These are phyloP conservation scores for Kwoniella europaea DNA, from an alignment of 768 basidiomycete genomes.

Conservation along the genomic window DNA sequence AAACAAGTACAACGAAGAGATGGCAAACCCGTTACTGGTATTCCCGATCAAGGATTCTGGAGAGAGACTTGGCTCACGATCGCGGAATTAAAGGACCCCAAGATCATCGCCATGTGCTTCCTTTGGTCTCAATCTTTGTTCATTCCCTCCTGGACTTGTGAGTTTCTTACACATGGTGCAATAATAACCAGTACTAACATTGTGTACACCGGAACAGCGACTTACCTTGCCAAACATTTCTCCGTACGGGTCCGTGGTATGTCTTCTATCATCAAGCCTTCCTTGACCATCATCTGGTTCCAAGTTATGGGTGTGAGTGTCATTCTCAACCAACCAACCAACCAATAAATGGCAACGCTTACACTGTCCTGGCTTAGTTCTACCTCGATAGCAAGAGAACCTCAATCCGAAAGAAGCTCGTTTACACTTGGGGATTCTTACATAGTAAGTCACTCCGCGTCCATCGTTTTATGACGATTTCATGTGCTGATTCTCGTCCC, in stretches of 20 bases:
- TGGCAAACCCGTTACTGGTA: slow-evolving; percentile 19
- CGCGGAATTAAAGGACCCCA: slow-evolving; percentile 18
- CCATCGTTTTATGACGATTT: too few relatives aligned
- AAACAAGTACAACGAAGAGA: slow-evolving; percentile 29
- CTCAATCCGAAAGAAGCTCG: slow-evolving; percentile 23
- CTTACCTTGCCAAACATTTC: slow-evolving; percentile 16
- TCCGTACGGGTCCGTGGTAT: slow-evolving; percentile 27
- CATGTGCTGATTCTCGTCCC: background rate
- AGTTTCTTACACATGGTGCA: background rate
- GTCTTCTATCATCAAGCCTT: slow-evolving; percentile 21
- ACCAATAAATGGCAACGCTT: too few relatives aligned
- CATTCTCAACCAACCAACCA: background rate
- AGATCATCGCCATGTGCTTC: slow-evolving; percentile 22
- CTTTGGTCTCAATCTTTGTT: slow-evolving; percentile 26
- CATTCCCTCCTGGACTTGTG: slow-evolving; percentile 23
- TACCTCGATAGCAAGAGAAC: slow-evolving; percentile 20
- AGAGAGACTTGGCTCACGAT: slow-evolving; percentile 25
- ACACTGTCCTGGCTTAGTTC: background rate
- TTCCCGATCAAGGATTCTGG: slow-evolving; percentile 25
- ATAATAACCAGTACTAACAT: background rate
- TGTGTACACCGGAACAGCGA: background rate
- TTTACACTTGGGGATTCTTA: slow-evolving; percentile 22
- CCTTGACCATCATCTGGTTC: slow-evolving; percentile 26
- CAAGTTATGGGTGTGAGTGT: slow-evolving; percentile 18
- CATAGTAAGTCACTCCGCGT: slow-evolving; percentile 5